Percentiles rank a stretch among this genome's conserved stretches.
Evolutionary conservation across 2,329 filamentous ascomycete species (phyloP).

Genomic region (Trematosphaeria pertusa): DNA sequence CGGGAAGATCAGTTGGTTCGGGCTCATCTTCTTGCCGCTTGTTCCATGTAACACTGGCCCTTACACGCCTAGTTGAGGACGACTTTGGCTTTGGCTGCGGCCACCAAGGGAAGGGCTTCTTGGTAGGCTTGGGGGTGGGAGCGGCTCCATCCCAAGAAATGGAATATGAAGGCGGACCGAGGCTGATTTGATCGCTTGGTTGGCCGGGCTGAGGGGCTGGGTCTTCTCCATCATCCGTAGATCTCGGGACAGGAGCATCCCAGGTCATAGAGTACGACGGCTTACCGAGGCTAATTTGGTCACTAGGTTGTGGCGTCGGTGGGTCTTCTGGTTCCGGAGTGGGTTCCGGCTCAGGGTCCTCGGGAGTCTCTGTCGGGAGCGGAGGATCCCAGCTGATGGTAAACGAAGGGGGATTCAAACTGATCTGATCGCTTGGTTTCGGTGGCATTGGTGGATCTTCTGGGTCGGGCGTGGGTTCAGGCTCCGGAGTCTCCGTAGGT

Average conservation of each 20-base stretch:
- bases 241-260: constrained; percentile 16
- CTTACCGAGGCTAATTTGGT: constrained; percentile 22
- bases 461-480: no score
- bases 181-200: constrained; percentile 16
- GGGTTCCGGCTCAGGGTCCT: constrained; percentile 1
- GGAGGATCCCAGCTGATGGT: constrained; percentile 23
- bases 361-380: constrained; percentile 1
- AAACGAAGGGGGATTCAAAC: constrained; percentile 20
- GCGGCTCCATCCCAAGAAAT: constrained; percentile 15
- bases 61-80: constrained; percentile 5
- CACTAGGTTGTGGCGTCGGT: background rate
- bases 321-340: constrained; percentile 4
- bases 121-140: constrained; percentile 10
- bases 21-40: constrained; percentile 14
- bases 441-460: constrained; percentile 2
- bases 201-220: no score
- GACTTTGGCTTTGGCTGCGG: constrained; percentile 14
- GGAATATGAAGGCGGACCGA: constrained; percentile 16
- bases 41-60: constrained; percentile 20
- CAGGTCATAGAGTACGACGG: constrained; percentile 25
- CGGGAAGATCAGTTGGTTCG: constrained; percentile 3
- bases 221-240: constrained; percentile 17
- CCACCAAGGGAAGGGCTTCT: constrained; percentile 16
- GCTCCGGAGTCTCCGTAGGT: background rate
- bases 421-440: constrained; percentile 22